Evolutionary conservation across 345 rosid genomes (phyloP).

Genomic region (Heritiera fomes): DNA sequence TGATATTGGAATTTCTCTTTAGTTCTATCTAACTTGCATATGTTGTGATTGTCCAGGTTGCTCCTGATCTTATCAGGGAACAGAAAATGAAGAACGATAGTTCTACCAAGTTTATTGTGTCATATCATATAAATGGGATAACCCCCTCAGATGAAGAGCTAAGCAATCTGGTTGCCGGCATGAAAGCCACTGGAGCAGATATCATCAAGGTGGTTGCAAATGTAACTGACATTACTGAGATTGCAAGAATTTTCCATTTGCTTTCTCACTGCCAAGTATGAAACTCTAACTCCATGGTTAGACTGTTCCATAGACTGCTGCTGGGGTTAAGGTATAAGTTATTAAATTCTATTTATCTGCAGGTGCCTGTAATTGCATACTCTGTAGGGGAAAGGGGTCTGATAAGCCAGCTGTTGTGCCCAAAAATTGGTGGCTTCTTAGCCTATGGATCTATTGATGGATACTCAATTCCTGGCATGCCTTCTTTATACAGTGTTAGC

Average conservation of each 20-base stretch:
- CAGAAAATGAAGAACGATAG: slow-evolving; percentile 24
- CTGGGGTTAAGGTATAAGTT: neutral
- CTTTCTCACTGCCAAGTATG: slow-evolving; percentile 41
- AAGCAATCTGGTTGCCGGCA: slow-evolving; percentile 34
- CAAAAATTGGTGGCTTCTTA: slow-evolving; percentile 52
- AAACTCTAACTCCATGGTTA: slow-evolving; percentile 2
- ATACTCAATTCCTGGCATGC: slow-evolving; percentile 45
- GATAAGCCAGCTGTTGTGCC: slow-evolving; percentile 55
- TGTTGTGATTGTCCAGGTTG: slow-evolving; percentile 41
- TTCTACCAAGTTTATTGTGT: slow-evolving; percentile 35
- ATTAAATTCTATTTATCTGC: slow-evolving; percentile 9
- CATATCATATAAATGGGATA: slow-evolving; percentile 33
- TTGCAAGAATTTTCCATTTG: slow-evolving; percentile 45
- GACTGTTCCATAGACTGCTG: neutral
- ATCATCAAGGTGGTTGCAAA: slow-evolving; percentile 41
- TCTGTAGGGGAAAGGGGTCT: slow-evolving; percentile 62
- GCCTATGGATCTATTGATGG: slow-evolving; percentile 55
- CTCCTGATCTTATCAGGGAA: slow-evolving; percentile 35
- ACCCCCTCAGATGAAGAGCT: slow-evolving; percentile 49
- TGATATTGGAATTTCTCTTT: neutral
- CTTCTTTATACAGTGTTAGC: slow-evolving; percentile 42
- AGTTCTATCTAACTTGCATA: slow-evolving; percentile 17
- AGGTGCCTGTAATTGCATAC: slow-evolving; percentile 54
- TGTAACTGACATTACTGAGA: slow-evolving; percentile 50
- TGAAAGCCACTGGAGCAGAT: slow-evolving; percentile 52